Percentiles rank a stretch among this genome's conserved stretches.
Evolutionary conservation across 192 early-diverging fungal genomes (phyloP).

Genomic region (Rhizophagus clarus): DNA sequence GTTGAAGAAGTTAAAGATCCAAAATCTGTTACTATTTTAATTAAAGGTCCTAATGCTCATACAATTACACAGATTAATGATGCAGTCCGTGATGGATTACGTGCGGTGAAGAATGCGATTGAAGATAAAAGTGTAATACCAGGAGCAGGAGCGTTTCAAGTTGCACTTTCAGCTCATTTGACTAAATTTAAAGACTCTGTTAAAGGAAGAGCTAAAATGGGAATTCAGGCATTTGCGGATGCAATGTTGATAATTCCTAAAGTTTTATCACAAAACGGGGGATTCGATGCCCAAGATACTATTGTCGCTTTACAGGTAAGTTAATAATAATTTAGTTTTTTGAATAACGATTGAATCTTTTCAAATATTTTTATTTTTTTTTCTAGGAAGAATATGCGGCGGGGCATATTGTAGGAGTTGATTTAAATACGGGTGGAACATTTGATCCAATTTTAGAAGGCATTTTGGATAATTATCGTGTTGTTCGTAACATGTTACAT

Average conservation of each 20-base stretch:
- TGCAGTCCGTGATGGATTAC: conserved; percentile 96
- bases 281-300: conserved; percentile 95
- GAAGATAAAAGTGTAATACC: conserved; percentile 91
- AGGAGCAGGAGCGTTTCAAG: conserved; percentile 96
- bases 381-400: conserved; percentile 82
- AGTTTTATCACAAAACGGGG: conserved; percentile 92
- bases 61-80: conserved; percentile 95
- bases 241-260: conserved; percentile 96
- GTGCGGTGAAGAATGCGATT: conserved; percentile 97
- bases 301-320: conserved; percentile 82
- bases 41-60: conserved; percentile 94
- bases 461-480: conserved; percentile 99
- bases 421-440: conserved; percentile 92
- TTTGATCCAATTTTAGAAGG: conserved; percentile 91
- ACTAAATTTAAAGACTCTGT: conserved; percentile 85
- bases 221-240: conserved; percentile 96
- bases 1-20: conserved; percentile 94
- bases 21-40: conserved; percentile 87
- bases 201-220: conserved; percentile 94
- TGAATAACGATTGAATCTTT: background rate
- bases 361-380: background rate
- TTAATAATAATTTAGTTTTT: background rate
- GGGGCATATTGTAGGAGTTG: conserved; percentile 91
- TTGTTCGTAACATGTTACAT: conserved; percentile 93
- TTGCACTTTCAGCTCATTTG: conserved; percentile 83